Conservation (phyloP, 768 basidiomycete species). For the Leccinum aurantiacum region DNA sequence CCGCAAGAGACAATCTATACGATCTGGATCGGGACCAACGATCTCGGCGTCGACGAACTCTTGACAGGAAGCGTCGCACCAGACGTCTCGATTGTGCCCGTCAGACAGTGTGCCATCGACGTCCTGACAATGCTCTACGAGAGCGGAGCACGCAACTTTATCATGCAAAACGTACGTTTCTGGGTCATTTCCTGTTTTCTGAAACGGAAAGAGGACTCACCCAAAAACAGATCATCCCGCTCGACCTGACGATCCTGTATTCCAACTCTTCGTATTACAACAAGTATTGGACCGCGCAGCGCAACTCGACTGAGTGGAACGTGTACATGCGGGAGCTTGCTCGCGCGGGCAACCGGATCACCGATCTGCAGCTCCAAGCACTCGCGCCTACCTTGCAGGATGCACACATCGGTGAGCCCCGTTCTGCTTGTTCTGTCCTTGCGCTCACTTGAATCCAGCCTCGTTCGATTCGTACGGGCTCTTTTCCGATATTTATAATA, state of each 20-base stretch:
- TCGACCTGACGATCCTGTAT: conserved; percentile 51
- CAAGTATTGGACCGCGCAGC: conserved; percentile 48
- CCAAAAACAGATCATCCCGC: conserved; percentile 51
- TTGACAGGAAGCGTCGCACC: conserved; percentile 48
- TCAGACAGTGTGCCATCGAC: conserved; percentile 55
- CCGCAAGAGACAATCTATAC: conserved; percentile 56
- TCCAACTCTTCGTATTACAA: conserved; percentile 46
- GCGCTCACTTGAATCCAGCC: conserved; percentile 35
- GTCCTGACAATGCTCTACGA: conserved; percentile 58
- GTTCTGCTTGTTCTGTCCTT: background rate
- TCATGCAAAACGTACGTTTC: conserved; percentile 62
- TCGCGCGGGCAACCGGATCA: conserved; percentile 50
- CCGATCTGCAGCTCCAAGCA: conserved; percentile 49
- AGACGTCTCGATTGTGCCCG: conserved; percentile 56
- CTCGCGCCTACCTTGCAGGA: conserved; percentile 47
- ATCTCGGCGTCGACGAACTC: conserved; percentile 55
- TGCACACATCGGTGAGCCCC: conserved; percentile 53
- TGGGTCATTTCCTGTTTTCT: no score
- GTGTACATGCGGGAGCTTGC: conserved; percentile 55
- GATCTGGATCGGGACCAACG: conserved; percentile 70
- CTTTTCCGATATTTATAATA: conserved; percentile 56
- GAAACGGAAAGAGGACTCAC: background rate
- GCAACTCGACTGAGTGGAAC: conserved; percentile 60
- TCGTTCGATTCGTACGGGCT: conserved; percentile 62
- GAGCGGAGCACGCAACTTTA: conserved; percentile 62